Conservation (phyloP, 495 filamentous ascomycete species). For the Annulohypoxylon stygium region DNA sequence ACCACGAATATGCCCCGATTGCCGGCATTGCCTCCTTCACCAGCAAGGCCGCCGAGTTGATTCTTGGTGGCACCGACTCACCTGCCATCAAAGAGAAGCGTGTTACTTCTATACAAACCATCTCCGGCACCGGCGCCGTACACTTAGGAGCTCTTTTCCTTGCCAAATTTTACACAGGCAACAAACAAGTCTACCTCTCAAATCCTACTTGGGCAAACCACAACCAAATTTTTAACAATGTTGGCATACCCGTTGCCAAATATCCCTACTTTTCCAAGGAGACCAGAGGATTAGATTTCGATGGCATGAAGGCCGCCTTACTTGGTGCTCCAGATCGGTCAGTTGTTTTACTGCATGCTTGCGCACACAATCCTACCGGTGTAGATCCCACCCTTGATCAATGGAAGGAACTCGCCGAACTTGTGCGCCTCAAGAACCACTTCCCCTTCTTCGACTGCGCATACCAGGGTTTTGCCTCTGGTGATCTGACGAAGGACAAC, state of each 20-base stretch:
- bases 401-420: conserved; percentile 86
- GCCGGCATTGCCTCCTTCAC: conserved; percentile 88
- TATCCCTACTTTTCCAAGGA: conserved; percentile 94
- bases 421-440: conserved; percentile 80
- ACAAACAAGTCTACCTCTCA: conserved; percentile 86
- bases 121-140: conserved; percentile 93
- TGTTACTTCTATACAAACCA: conserved; percentile 79
- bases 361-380: conserved; percentile 98
- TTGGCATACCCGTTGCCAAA: conserved; percentile 77
- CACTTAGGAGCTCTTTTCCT: conserved; percentile 92
- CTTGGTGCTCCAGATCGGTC: conserved; percentile 77
- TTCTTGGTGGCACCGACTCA: conserved; percentile 79
- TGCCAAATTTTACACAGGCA: conserved; percentile 76
- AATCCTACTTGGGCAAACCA: conserved; percentile 98
- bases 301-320: conserved; percentile 82
- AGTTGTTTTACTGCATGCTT: conserved; percentile 93
- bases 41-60: conserved; percentile 86
- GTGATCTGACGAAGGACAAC: conserved; percentile 84
- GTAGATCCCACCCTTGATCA: conserved; percentile 95
- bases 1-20: conserved; percentile 99
- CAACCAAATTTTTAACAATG: conserved; percentile 97
- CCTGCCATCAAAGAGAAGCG: conserved; percentile 88
- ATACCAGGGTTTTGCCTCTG: conserved; percentile 98
- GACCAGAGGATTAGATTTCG: conserved; percentile 92
- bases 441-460: conserved; percentile 99